Conservation (phyloP, 805 yeast species). For the Saccharomycopsis lassenensis region DNA sequence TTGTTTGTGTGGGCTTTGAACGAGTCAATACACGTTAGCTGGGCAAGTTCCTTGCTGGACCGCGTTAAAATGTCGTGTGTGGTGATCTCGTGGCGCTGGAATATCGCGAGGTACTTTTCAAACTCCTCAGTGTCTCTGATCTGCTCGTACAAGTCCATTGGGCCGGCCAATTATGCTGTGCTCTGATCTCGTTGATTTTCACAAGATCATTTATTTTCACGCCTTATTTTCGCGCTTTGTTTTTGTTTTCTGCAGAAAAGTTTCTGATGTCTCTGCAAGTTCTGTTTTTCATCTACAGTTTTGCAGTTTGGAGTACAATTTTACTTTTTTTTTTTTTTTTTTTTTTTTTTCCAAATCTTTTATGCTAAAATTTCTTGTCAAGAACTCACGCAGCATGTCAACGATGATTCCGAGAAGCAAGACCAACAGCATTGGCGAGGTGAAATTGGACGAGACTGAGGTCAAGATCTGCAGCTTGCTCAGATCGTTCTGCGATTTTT, state of each 20-base stretch:
- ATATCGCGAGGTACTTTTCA: constrained; percentile 25
- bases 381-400: too few species aligned
- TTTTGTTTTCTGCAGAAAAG: too few species aligned
- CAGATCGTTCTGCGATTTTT: constrained; percentile 30
- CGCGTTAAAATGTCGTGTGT: constrained; percentile 31
- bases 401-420: too few species aligned
- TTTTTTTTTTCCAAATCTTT: too few species aligned
- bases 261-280: too few species aligned
- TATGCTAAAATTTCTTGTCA: too few species aligned
- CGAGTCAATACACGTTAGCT: constrained; percentile 25
- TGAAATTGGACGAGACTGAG: constrained; percentile 33
- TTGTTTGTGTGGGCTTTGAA: constrained; percentile 25
- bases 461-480: constrained; percentile 30
- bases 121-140: constrained; percentile 28
- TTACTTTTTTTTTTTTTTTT: too few species aligned
- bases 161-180: neutral
- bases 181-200: neutral
- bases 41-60: constrained; percentile 1
- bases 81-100: constrained; percentile 25
- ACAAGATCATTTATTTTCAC: neutral
- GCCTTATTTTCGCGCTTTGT: too few species aligned
- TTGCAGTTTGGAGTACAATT: too few species aligned
- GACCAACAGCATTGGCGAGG: constrained; percentile 14
- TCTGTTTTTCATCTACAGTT: too few species aligned
- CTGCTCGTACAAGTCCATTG: constrained; percentile 35